phyloP scores from a whole-genome alignment of 1,139 yeast species.

The Hansenula sp. region DNA sequence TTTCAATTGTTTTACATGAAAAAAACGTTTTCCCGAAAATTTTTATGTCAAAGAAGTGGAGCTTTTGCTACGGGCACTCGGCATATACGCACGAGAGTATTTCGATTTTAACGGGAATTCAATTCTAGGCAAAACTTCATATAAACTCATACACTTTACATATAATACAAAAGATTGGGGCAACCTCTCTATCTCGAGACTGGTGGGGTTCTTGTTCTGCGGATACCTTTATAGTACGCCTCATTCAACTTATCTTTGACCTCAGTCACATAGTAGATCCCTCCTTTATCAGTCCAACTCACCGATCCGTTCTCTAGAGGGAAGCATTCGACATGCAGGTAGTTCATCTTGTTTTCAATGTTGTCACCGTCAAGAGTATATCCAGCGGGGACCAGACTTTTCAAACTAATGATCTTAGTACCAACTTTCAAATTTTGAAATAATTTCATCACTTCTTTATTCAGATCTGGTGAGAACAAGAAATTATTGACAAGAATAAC shows the following conservation, averaged over 20 bases:
- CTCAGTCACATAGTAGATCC: constrained; percentile 75
- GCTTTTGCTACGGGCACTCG: background rate
- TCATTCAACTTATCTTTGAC: constrained; percentile 46
- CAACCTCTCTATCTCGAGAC: constrained; percentile 18
- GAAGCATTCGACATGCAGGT: constrained; percentile 59
- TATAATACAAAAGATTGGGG: background rate
- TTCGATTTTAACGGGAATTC: no score
- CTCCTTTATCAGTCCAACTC: constrained; percentile 88
- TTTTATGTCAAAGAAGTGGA: background rate
- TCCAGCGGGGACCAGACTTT: constrained; percentile 61
- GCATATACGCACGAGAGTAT: no score
- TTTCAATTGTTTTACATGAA: background rate
- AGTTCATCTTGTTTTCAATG: constrained; percentile 59
- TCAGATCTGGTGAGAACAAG: constrained; percentile 71
- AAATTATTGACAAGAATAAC: constrained; percentile 80
- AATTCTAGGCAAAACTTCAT: background rate
- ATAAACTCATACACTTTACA: background rate
- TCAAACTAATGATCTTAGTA: constrained; percentile 71
- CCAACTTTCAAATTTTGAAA: constrained; percentile 68
- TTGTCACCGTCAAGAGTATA: constrained; percentile 50
- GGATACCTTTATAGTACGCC: constrained; percentile 26
- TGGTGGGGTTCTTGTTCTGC: constrained; percentile 1
- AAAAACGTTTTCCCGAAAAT: background rate
- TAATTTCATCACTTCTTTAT: constrained; percentile 63
- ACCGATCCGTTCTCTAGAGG: constrained; percentile 71